Evolutionary conservation across 2,329 filamentous ascomycete species (phyloP), one percentile per base, ranked within the genome.

Genomic region (Ceratocystis cacaofunesta): DNA sequence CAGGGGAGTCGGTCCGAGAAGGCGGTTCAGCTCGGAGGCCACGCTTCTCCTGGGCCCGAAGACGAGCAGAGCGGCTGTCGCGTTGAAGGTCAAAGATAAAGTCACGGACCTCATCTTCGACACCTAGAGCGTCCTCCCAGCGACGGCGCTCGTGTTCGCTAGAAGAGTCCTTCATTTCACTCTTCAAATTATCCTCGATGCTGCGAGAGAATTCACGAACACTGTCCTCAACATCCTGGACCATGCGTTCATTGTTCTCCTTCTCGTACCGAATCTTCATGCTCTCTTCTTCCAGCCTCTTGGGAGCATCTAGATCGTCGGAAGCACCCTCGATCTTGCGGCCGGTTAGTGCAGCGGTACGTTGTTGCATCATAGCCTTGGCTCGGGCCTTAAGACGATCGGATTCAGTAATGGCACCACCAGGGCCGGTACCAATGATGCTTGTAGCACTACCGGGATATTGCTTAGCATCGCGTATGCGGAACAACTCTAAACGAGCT

Each of bases 321-420:
- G 86, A 82, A 58, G 78, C 78, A 1, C 79, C 75, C 46, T 89
- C 85, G 60, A 87, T 78, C 72, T 92, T 91, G 75, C 87, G 90
- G 66, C 94, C 94, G 25, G 91, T 90, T 69, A 99, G 78, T 19
- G 94, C 92, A 65, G 94, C 94, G 70, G 94, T 92, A 67, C 94
- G 88, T 72, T 96, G 92, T 77, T 97, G 92, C 94, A 99, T 99
- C 85, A 96, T 95, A 48, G 92, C 92, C 77, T 92, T 95, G 41
- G 94, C 92, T 70, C 92, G 85, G 44, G 94, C 94, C 78, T 96
- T 97, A 70, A 97, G 83, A 64, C 92, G 85, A 76, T 99, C 94
- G 2, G 90, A 88, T 75, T 99, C 94, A 0, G 94, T 99, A 52
- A 99, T 85, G 57, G 85, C 78, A 63, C 94, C 94, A 55, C 92